A percentile compares a stretch with the other conserved stretches of the same genome.
phyloP scores from a whole-genome alignment of 768 basidiomycete species.

The Suillus lakei region DNA sequence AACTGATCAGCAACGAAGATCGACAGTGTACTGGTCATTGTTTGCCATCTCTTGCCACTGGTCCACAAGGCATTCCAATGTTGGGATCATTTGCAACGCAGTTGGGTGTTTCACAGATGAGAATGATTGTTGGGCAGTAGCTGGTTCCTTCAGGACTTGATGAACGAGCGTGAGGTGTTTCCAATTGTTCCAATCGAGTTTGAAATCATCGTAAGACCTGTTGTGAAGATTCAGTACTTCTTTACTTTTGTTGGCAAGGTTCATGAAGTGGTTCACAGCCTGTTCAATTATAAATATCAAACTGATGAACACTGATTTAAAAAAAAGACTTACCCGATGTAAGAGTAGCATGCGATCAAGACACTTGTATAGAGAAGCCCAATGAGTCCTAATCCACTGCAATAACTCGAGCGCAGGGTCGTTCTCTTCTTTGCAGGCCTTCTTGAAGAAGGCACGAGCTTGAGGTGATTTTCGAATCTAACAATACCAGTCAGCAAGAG shows the following conservation, averaged over 20 bases:
- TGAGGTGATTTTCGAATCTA: background rate
- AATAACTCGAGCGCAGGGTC: background rate
- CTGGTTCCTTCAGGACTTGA: background rate
- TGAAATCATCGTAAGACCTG: background rate
- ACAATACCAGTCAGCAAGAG: background rate
- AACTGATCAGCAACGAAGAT: no score
- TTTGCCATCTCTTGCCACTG: background rate
- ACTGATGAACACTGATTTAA: background rate
- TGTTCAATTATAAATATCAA: background rate
- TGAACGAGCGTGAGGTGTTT: background rate
- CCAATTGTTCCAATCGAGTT: background rate
- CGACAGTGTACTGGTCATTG: rapidly evolving
- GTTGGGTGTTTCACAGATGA: background rate
- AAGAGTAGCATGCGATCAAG: background rate
- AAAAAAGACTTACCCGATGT: background rate
- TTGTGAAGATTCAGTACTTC: background rate
- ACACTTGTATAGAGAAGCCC: background rate
- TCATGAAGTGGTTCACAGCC: background rate
- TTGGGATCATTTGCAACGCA: background rate
- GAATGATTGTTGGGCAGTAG: background rate
- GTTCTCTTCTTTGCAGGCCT: background rate
- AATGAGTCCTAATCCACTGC: background rate
- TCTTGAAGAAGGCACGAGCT: background rate
- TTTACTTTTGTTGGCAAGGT: background rate
- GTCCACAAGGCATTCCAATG: background rate